A percentile compares a stretch with the other conserved stretches of the same genome.
Conservation (phyloP, 768 basidiomycete genomes). For the Russula olivacea region DNA sequence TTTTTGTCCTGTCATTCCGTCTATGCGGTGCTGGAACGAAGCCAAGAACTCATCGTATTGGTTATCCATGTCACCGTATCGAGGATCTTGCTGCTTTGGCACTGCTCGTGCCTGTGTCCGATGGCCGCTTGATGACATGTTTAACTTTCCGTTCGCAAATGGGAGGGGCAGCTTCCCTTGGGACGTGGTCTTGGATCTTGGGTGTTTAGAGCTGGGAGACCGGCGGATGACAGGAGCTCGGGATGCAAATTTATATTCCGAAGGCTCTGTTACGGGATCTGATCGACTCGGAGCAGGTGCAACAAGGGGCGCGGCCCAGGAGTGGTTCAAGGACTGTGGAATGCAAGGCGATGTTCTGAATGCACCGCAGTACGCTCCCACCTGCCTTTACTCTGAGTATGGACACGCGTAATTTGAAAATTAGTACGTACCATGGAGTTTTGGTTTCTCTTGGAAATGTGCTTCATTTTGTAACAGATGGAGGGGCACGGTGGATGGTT, state of each 20-base stretch:
- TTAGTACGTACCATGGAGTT: slow-evolving; percentile 1
- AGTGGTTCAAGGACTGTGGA: neutral
- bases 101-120: neutral
- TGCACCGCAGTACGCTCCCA: slow-evolving; percentile 1
- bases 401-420: no score
- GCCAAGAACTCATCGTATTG: slow-evolving; percentile 21
- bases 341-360: slow-evolving; percentile 2
- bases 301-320: slow-evolving; percentile 13
- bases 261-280: slow-evolving; percentile 1
- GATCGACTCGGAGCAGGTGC: neutral
- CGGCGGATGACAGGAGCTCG: slow-evolving; percentile 15
- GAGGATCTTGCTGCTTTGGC: neutral
- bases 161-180: neutral
- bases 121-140: neutral
- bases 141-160: neutral
- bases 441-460: neutral
- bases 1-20: slow-evolving; percentile 18
- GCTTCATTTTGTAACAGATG: neutral
- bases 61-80: neutral
- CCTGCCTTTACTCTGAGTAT: neutral
- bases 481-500: neutral
- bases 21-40: slow-evolving; percentile 17
- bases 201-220: slow-evolving; percentile 3
- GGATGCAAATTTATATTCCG: slow-evolving; percentile 15
- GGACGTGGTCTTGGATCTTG: neutral